Percentiles rank a stretch among this genome's conserved stretches.
phyloP scores from a whole-genome alignment of 2,329 filamentous ascomycete species.

The Graphiopsis chlorocephala region DNA sequence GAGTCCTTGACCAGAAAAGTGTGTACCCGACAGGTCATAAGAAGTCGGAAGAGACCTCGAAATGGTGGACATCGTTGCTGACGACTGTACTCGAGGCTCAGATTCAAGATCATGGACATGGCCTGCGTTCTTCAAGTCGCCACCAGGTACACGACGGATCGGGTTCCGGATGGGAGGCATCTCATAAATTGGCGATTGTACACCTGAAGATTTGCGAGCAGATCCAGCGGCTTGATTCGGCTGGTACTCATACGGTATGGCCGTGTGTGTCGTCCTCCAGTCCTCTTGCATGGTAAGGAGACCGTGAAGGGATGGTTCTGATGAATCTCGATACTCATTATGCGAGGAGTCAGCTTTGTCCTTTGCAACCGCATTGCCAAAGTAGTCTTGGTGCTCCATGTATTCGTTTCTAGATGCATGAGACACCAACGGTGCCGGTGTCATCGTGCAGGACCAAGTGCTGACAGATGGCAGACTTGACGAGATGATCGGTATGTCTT shows the following conservation, averaged over 20 bases:
- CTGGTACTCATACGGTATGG: conserved; percentile 5
- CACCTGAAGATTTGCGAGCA: conserved; percentile 39
- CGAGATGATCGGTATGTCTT: conserved; percentile 23
- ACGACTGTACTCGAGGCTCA: conserved; percentile 44
- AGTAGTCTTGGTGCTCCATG: conserved; percentile 15
- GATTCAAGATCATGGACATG: conserved; percentile 47
- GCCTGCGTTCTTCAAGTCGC: conserved; percentile 46
- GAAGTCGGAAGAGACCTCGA: conserved; percentile 19
- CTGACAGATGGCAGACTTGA: conserved; percentile 28
- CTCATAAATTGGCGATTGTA: conserved; percentile 41
- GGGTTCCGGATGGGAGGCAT: conserved; percentile 27
- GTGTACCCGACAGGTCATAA: conserved; percentile 20
- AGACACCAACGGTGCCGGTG: conserved; percentile 26
- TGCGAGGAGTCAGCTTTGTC: not conserved
- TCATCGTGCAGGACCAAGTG: conserved; percentile 27
- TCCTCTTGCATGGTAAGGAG: conserved; percentile 24
- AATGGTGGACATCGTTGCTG: conserved; percentile 25
- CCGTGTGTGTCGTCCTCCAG: conserved; percentile 18
- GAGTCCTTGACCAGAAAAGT: conserved; percentile 21
- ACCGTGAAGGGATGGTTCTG: conserved; percentile 25
- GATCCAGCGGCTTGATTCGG: not conserved
- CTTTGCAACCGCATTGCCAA: not conserved
- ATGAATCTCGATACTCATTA: conserved; percentile 8
- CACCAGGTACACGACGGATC: conserved; percentile 48
- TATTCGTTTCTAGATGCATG: conserved; percentile 19